These are phyloP conservation scores for Dioscorea cayenensis DNA, from an alignment of 116 monocot species.

Conservation along the genomic window DNA sequence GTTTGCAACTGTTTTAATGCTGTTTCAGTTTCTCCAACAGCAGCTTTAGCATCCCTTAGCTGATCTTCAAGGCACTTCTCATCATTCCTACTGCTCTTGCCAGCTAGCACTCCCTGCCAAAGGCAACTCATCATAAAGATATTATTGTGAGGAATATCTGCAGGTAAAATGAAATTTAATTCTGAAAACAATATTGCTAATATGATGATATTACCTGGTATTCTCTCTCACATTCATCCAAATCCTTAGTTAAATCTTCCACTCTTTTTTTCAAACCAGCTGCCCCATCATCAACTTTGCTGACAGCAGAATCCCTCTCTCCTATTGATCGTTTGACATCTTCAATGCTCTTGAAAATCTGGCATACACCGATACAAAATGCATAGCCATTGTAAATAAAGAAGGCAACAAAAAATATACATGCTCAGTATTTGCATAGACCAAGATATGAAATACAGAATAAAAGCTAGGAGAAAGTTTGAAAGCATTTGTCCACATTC, in stretches of 20 bases:
- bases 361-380: not conserved
- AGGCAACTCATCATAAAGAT: not conserved
- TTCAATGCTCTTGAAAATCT: conserved; percentile 67
- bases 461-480: not conserved
- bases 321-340: conserved; percentile 68
- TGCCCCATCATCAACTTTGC: conserved; percentile 66
- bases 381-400: not conserved
- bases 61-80: conserved; percentile 98
- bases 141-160: not conserved
- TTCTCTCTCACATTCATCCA: conserved; percentile 71
- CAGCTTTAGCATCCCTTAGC: conserved; percentile 84
- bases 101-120: conserved; percentile 78
- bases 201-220: conserved; percentile 52
- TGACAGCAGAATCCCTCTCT: conserved; percentile 62
- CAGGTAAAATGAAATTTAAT: not conserved
- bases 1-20: conserved; percentile 71
- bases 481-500: not conserved
- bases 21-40: conserved; percentile 69
- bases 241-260: conserved; percentile 56
- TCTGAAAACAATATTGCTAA: not conserved
- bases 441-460: not conserved
- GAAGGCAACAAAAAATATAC: not conserved
- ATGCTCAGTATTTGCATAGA: not conserved
- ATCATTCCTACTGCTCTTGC: conserved; percentile 77
- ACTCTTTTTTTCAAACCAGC: conserved; percentile 66